These are phyloP conservation scores for Pseudomassariella vexata DNA, from an alignment of 2,329 filamentous ascomycete species.

Conservation along the genomic window DNA sequence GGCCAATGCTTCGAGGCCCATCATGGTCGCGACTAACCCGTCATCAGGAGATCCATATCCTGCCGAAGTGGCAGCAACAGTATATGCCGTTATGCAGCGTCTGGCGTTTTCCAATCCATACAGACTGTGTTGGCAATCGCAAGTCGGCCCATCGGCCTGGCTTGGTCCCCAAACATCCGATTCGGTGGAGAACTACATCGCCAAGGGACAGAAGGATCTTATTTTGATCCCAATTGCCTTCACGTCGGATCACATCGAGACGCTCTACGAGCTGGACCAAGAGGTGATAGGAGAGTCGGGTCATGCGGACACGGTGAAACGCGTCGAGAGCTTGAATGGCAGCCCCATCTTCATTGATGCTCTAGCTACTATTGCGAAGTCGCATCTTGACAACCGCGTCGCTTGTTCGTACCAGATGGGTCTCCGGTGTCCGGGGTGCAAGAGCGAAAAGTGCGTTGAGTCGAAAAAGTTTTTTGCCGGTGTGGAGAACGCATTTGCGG, in stretches of 20 bases:
- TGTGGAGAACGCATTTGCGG: slow-evolving; percentile 18
- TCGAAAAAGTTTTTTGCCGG: slow-evolving; percentile 62
- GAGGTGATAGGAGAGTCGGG: slow-evolving; percentile 90
- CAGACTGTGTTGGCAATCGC: slow-evolving; percentile 94
- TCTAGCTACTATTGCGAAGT: slow-evolving; percentile 78
- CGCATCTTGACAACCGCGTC: slow-evolving; percentile 65
- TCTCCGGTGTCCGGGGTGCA: slow-evolving; percentile 87
- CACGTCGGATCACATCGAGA: slow-evolving; percentile 98
- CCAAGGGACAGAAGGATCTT: slow-evolving; percentile 86
- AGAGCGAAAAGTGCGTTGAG: slow-evolving; percentile 79
- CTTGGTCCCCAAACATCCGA: slow-evolving; percentile 87
- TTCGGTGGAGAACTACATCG: slow-evolving; percentile 82
- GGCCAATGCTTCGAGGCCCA: slow-evolving; percentile 11
- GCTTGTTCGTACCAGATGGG: slow-evolving; percentile 79
- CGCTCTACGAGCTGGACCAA: slow-evolving; percentile 85
- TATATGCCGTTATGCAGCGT: slow-evolving; percentile 92
- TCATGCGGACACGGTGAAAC: slow-evolving; percentile 73
- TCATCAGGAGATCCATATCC: slow-evolving; percentile 89
- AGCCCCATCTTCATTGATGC: slow-evolving; percentile 86
- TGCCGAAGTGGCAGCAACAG: slow-evolving; percentile 90
- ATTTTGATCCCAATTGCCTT: slow-evolving; percentile 93
- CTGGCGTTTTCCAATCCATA: slow-evolving; percentile 86
- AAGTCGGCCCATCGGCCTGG: slow-evolving; percentile 94
- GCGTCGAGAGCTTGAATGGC: slow-evolving; percentile 88
- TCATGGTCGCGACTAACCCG: too few relatives aligned